phyloP scores from a whole-genome alignment of 352 stramenopile species.

The Aphanomyces euteiches region DNA sequence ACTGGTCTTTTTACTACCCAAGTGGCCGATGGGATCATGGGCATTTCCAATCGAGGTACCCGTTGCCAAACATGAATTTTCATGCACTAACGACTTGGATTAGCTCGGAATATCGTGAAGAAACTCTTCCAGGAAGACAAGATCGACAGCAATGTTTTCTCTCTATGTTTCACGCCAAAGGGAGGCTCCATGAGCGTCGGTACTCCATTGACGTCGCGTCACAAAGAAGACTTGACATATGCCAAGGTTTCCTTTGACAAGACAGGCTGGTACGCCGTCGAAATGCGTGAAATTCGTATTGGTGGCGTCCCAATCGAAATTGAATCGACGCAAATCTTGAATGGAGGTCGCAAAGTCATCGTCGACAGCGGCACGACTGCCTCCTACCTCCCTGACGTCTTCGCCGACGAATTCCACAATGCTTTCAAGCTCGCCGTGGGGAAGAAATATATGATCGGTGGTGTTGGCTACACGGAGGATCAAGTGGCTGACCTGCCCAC shows the following conservation, averaged over 20 bases:
- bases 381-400: slow-evolving; percentile 60
- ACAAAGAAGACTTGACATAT: slow-evolving; percentile 35
- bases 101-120: slow-evolving; percentile 64
- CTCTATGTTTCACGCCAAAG: slow-evolving; percentile 66
- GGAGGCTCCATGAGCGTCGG: slow-evolving; percentile 72
- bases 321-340: slow-evolving; percentile 37
- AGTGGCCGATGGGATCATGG: slow-evolving; percentile 82
- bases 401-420: slow-evolving; percentile 53
- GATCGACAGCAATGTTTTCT: slow-evolving; percentile 72
- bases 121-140: slow-evolving; percentile 77
- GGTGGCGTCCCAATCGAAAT: slow-evolving; percentile 55
- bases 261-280: slow-evolving; percentile 59
- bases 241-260: slow-evolving; percentile 28
- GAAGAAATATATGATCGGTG: slow-evolving; percentile 36
- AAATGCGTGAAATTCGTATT: slow-evolving; percentile 65
- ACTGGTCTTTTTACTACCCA: slow-evolving; percentile 80
- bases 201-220: slow-evolving; percentile 43
- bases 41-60: slow-evolving; percentile 60
- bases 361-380: slow-evolving; percentile 84
- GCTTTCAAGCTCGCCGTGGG: slow-evolving; percentile 41
- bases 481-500: slow-evolving; percentile 51
- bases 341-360: slow-evolving; percentile 53
- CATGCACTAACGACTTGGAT: neutral
- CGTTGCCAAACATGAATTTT: slow-evolving; percentile 11
- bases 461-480: slow-evolving; percentile 53